Base-by-base conservation (phyloP, 305 asterid genomes). In the Solanum chacoense region DNA sequence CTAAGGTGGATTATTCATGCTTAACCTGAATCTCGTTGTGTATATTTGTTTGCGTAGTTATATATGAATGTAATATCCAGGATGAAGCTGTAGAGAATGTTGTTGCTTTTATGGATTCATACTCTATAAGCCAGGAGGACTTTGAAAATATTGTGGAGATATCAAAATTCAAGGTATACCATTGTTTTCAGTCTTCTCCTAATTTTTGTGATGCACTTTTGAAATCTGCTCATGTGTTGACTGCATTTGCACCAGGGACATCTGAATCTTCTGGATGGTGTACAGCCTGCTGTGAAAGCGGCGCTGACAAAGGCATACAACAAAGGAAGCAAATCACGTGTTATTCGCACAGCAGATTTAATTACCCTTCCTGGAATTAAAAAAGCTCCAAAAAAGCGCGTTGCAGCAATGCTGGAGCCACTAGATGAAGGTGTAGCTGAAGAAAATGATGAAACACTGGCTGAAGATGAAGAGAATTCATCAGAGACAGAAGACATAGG, bases 341-440 rank as follows among this genome's bases (percentile, higher is more conserved):
- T 93, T 86, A 90, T 98, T 87, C 92, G 95, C 69, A 90, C 98
- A 90, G 99, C 99, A 45, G 99, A 96, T 93, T 90, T 98, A 89
- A 92, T 98, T 85, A 94, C 93, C 3, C 95, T 98, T 91, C 98
- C 99, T 87, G 99, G 99, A 84, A 87, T 95, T 9, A 98, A 94
- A 83, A 98, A 96, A 92, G 97, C 95, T 67, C 99, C 97, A 22
- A 95, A 94, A 93, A 98, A 98, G 91, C 94, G 99, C 88, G 93
- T 98, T 90, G 98, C 96, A 77, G 99, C 99, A 16, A 96, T 96
- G 98, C 92, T 98, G 79, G 99, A 97, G 93, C 99, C 98, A 31
- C 88, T 91, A 11, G 98, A 95, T 31, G 99, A 95, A 45, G 88
- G 91, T 78, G 59, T 88, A 88, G 91, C 88, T 1, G 93, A 91